These are phyloP conservation scores for Populus nigra DNA, from an alignment of 345 rosid genomes.

Conservation along the genomic window DNA sequence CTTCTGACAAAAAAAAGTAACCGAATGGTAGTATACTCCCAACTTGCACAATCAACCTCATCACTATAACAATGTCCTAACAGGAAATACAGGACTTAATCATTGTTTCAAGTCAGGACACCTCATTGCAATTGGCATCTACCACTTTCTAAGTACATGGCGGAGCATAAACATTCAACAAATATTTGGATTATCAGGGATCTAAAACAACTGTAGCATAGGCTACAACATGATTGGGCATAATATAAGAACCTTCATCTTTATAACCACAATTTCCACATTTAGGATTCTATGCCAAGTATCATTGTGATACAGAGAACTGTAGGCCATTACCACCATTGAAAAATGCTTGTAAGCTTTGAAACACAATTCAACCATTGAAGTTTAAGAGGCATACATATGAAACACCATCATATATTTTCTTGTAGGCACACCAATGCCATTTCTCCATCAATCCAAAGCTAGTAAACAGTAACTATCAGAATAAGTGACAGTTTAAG, in stretches of 20 bases:
- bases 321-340: neutral
- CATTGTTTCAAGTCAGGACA: neutral
- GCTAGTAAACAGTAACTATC: neutral
- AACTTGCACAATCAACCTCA: neutral
- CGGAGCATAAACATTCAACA: neutral
- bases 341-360: slow-evolving; percentile 6
- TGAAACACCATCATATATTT: neutral
- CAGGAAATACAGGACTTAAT: neutral
- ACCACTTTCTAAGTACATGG: neutral
- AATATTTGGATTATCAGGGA: neutral
- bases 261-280: neutral
- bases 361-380: slow-evolving; percentile 1
- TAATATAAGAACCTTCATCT: neutral
- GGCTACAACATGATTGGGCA: neutral
- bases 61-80: neutral
- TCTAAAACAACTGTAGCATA: neutral
- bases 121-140: neutral
- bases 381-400: neutral
- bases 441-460: neutral
- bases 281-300: neutral
- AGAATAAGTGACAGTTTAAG: neutral
- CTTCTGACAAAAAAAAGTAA: neutral
- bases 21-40: neutral
- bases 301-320: neutral
- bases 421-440: neutral